Percentiles rank a stretch among this genome's conserved stretches.
Evolutionary conservation across 768 basidiomycete species (phyloP).

Genomic region (Auriculariales sp.): DNA sequence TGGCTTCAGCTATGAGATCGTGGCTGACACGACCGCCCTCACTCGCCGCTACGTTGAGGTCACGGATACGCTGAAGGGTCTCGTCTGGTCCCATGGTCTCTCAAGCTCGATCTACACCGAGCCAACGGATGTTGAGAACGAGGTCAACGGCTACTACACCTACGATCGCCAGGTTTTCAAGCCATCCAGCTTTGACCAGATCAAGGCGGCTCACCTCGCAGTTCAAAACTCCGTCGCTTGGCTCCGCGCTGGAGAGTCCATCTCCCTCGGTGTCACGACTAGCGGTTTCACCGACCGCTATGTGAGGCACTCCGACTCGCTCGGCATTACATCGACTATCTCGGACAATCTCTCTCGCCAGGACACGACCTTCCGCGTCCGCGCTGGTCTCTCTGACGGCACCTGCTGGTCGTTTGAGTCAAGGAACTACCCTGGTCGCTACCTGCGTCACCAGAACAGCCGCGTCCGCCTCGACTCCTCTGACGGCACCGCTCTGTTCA

Average conservation of each 20-base stretch:
- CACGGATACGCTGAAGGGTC: not conserved
- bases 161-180: not conserved
- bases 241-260: not conserved
- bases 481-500: not conserved
- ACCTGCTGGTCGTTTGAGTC: slow-evolving; percentile 1
- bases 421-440: not conserved
- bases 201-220: not conserved
- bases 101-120: not conserved
- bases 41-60: not conserved
- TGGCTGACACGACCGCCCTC: not conserved
- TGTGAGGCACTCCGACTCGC: not conserved
- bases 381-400: not conserved
- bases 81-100: not conserved
- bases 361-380: not conserved
- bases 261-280: not conserved
- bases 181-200: not conserved
- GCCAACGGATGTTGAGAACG: not conserved
- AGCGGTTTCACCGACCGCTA: not conserved
- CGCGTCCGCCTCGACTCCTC: not conserved
- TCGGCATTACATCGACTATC: not conserved
- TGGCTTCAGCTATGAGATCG: not conserved
- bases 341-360: not conserved
- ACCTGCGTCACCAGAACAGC: not conserved
- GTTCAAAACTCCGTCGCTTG: not conserved
- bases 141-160: not conserved